phyloP scores from a whole-genome alignment of 768 basidiomycete species.

The Rhizopogon roseolus region DNA sequence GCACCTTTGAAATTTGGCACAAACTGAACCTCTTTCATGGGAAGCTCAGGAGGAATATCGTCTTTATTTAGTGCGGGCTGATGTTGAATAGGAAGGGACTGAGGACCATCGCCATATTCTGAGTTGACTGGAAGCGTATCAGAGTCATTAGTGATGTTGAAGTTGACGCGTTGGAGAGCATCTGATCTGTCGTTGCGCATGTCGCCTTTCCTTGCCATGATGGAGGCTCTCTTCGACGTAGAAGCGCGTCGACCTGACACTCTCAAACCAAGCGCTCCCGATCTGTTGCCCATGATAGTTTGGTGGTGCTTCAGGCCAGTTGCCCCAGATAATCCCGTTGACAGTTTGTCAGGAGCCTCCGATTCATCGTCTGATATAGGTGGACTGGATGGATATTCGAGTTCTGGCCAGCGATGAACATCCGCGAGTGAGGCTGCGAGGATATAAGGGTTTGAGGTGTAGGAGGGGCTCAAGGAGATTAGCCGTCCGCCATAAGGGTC shows the following conservation, averaged over 20 bases:
- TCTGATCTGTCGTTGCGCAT: slow-evolving; percentile 8
- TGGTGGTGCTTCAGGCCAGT: slow-evolving; percentile 73
- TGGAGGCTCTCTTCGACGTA: slow-evolving; percentile 45
- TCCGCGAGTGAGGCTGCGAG: slow-evolving; percentile 78
- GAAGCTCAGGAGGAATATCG: slow-evolving; percentile 26
- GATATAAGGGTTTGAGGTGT: slow-evolving; percentile 81
- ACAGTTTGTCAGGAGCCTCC: slow-evolving; percentile 31
- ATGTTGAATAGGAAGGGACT: not conserved
- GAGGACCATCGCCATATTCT: slow-evolving; percentile 5
- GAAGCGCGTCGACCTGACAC: slow-evolving; percentile 61
- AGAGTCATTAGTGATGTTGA: slow-evolving; percentile 6
- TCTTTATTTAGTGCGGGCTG: slow-evolving; percentile 8
- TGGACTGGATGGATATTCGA: slow-evolving; percentile 65
- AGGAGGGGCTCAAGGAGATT: slow-evolving; percentile 74
- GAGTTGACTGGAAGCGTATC: slow-evolving; percentile 5
- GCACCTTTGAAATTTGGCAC: slow-evolving; percentile 78
- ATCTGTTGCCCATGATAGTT: slow-evolving; percentile 77
- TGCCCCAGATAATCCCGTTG: slow-evolving; percentile 42
- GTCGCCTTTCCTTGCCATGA: slow-evolving; percentile 2
- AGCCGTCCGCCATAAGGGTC: slow-evolving; percentile 82
- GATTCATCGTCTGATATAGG: slow-evolving; percentile 68
- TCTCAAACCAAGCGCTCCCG: slow-evolving; percentile 73
- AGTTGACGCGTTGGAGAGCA: slow-evolving; percentile 10
- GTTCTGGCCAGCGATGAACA: slow-evolving; percentile 78
- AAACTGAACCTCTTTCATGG: slow-evolving; percentile 53